Conservation (phyloP, 208 protist genomes). For the Trypanosoma avium region DNA sequence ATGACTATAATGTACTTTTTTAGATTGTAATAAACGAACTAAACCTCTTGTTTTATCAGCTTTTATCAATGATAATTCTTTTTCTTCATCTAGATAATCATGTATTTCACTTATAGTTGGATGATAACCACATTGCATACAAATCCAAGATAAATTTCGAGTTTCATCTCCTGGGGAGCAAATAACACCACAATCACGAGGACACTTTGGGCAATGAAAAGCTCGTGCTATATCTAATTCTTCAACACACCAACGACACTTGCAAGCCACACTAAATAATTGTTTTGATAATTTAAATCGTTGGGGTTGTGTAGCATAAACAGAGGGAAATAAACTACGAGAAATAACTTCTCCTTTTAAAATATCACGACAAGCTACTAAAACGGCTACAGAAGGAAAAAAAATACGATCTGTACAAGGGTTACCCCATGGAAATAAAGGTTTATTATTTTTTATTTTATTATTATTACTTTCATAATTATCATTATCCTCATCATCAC, state of each 20-base stretch:
- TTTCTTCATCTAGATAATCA: slow-evolving; percentile 22
- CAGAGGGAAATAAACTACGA: slow-evolving; percentile 12
- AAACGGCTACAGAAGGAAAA: slow-evolving; percentile 22
- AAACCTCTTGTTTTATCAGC: slow-evolving; percentile 35
- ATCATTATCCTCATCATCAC: not conserved
- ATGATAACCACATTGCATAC: slow-evolving; percentile 29
- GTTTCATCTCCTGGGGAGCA: slow-evolving; percentile 24
- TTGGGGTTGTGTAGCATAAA: slow-evolving; percentile 25
- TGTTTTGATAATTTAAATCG: slow-evolving; percentile 1
- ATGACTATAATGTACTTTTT: slow-evolving; percentile 32
- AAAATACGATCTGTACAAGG: slow-evolving; percentile 16
- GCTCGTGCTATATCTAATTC: slow-evolving; percentile 26
- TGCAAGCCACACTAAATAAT: slow-evolving; percentile 23
- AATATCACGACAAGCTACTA: slow-evolving; percentile 29
- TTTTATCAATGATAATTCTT: slow-evolving; percentile 17
- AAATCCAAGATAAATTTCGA: slow-evolving; percentile 15
- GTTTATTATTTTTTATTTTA: not conserved
- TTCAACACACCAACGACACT: slow-evolving; percentile 23
- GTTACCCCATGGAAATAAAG: slow-evolving; percentile 9
- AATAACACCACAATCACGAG: slow-evolving; percentile 27
- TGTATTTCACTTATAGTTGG: slow-evolving; percentile 14
- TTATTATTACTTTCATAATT: not conserved
- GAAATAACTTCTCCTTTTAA: slow-evolving; percentile 21
- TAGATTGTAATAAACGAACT: slow-evolving; percentile 14
- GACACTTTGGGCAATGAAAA: slow-evolving; percentile 31